Evolutionary conservation across 805 yeast species (phyloP), one percentile per base, ranked within the genome.

Genomic region (Pichia nanzhaoensis): DNA sequence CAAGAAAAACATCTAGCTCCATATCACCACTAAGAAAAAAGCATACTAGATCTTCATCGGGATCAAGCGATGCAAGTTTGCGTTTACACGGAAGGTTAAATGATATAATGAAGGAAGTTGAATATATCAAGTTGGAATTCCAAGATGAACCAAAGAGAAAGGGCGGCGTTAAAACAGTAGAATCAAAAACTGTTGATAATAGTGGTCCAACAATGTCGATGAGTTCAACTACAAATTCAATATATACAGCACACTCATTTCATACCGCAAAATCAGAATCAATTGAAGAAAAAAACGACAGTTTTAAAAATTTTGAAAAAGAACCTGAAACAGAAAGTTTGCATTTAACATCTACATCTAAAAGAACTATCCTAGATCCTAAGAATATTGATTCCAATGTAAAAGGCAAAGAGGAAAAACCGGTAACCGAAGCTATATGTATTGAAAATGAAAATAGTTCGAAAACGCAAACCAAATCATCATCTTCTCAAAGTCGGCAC

Each of bases 51-150:
- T 30, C 36, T 2, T 30, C 42, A 12, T 33, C 45, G 1, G 21
- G 21, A 4, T 31, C 49, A 20, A 36, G 44, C 22, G 32, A 30
- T 7, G 22, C 41, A 5, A 50, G 48, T 19, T 52, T 50, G 16
- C 47, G 54, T 31, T 51, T 59, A 5, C 54, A 56, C 38, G 56
- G 52, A 2, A 55, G 56, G 38, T 51, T 64, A 22, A 65, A 63
- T 43, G 59, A 58, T 37, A 55, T 60, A 13, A 64, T 61, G 60
- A 58, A 54, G 41, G 63, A 64, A 41, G 61, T 61, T 37, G 64
- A 61, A 37, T 55, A 55, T 37, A 41, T 63, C 17, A 52, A 53
- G 22, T 35, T 57, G 10, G 64, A 59, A 39, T 53, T 60, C 12
- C 58, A 52, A 37, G 58, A 52, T 10, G 45, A 46, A 5, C 42